A percentile compares a stretch with the other conserved stretches of the same genome.
Conservation (phyloP, 371 early-diverging fungal species). For the Massospora cicadina region DNA sequence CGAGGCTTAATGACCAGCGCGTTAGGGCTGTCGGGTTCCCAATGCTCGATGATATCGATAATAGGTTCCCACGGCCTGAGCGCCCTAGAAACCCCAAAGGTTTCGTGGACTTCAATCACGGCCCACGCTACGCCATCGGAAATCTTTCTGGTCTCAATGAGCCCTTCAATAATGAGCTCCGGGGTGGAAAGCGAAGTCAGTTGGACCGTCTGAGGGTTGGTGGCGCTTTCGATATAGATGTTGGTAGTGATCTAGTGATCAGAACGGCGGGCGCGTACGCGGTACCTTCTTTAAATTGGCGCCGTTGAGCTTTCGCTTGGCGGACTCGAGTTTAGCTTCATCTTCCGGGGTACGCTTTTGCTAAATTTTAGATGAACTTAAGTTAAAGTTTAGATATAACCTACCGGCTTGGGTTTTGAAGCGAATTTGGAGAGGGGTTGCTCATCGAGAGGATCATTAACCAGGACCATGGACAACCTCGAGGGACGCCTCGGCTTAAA, state of each 20-base stretch:
- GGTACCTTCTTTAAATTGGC: constrained; percentile 9
- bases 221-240: constrained; percentile 55
- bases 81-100: constrained; percentile 55
- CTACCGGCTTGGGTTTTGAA: not conserved
- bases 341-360: not conserved
- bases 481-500: not conserved
- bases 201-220: constrained; percentile 39
- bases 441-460: constrained; percentile 2
- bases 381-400: not conserved
- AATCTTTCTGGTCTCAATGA: constrained; percentile 30
- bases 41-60: constrained; percentile 40
- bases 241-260: constrained; percentile 31
- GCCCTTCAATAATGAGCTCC: constrained; percentile 38
- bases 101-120: constrained; percentile 57
- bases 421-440: not conserved
- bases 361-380: not conserved
- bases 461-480: constrained; percentile 3
- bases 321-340: not conserved
- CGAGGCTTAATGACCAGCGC: constrained; percentile 25
- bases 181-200: constrained; percentile 45
- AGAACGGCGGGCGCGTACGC: not conserved
- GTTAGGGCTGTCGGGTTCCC: constrained; percentile 48
- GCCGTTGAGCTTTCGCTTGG: constrained; percentile 3
- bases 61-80: constrained; percentile 65
- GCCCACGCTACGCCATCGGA: constrained; percentile 40